These are phyloP conservation scores for Huntiella abstrusa DNA, from an alignment of 2,329 filamentous ascomycete genomes.

Conservation along the genomic window DNA sequence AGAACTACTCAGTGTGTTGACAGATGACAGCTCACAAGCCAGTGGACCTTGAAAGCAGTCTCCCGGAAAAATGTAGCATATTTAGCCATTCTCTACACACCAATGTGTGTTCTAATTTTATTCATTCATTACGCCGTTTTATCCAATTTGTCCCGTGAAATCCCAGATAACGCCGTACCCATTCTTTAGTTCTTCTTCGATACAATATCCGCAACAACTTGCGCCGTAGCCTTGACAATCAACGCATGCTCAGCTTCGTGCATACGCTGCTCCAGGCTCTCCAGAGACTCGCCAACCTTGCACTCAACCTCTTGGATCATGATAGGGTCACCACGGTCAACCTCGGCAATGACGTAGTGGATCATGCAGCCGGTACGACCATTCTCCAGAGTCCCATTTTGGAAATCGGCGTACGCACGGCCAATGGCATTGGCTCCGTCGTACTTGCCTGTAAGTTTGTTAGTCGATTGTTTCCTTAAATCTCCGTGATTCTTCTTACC, in stretches of 20 bases:
- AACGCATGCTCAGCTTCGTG: slow-evolving; percentile 59
- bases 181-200: slow-evolving; percentile 10
- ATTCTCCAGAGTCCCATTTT: slow-evolving; percentile 42
- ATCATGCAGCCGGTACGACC: slow-evolving; percentile 71
- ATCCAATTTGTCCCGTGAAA: not conserved
- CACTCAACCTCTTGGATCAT: slow-evolving; percentile 49
- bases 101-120: no score
- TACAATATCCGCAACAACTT: slow-evolving; percentile 25
- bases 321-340: slow-evolving; percentile 63
- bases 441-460: slow-evolving; percentile 36
- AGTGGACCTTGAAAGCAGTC: no score
- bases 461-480: not conserved
- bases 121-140: no score
- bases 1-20: slow-evolving; percentile 2
- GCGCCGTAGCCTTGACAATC: slow-evolving; percentile 54
- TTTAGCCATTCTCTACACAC: no score
- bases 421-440: slow-evolving; percentile 64
- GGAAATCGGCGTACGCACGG: slow-evolving; percentile 55
- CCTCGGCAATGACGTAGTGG: slow-evolving; percentile 63
- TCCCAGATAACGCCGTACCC: not conserved
- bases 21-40: not conserved
- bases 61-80: no score
- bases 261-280: slow-evolving; percentile 51
- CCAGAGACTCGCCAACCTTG: slow-evolving; percentile 42
- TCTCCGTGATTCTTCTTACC: slow-evolving; percentile 13